phyloP scores from a whole-genome alignment of 495 filamentous ascomycete genomes.

The Penicillium atrosanguineum region DNA sequence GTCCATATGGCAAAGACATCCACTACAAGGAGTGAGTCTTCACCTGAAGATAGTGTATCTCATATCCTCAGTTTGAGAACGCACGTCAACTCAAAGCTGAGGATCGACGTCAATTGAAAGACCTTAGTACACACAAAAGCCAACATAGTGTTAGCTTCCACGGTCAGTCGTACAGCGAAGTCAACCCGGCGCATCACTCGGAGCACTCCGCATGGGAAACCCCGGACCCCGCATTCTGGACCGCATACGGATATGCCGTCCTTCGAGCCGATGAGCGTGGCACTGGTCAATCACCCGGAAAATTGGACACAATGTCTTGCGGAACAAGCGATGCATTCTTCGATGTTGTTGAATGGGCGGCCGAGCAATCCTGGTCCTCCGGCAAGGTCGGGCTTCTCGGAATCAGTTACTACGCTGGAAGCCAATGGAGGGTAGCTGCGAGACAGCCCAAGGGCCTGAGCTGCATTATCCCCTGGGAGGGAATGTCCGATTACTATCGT shows the following conservation, averaged over 20 bases:
- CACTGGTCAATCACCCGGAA: slow-evolving; percentile 49
- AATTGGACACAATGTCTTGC: slow-evolving; percentile 46
- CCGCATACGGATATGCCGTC: slow-evolving; percentile 47
- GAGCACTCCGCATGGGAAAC: slow-evolving; percentile 56
- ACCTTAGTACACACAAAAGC: no score
- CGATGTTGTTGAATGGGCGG: slow-evolving; percentile 54
- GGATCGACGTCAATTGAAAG: no score
- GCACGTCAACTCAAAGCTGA: no score
- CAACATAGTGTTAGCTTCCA: no score
- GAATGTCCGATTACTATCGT: slow-evolving; percentile 61
- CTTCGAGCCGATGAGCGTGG: slow-evolving; percentile 53
- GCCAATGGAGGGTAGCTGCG: slow-evolving; percentile 32
- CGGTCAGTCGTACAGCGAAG: no score
- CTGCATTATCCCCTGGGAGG: slow-evolving; percentile 57
- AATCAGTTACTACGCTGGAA: slow-evolving; percentile 52
- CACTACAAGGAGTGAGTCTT: no score
- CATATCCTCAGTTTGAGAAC: no score
- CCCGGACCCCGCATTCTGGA: slow-evolving; percentile 54
- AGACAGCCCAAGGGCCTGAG: slow-evolving; percentile 50
- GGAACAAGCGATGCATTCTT: slow-evolving; percentile 48
- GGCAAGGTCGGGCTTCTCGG: slow-evolving; percentile 59
- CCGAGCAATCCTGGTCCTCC: slow-evolving; percentile 52
- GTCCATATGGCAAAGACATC: no score
- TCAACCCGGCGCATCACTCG: slow-evolving; percentile 40
- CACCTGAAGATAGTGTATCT: no score